Evolutionary conservation across 371 early-diverging fungal genomes (phyloP).

Genomic region (Conidiobolus incongruus): DNA sequence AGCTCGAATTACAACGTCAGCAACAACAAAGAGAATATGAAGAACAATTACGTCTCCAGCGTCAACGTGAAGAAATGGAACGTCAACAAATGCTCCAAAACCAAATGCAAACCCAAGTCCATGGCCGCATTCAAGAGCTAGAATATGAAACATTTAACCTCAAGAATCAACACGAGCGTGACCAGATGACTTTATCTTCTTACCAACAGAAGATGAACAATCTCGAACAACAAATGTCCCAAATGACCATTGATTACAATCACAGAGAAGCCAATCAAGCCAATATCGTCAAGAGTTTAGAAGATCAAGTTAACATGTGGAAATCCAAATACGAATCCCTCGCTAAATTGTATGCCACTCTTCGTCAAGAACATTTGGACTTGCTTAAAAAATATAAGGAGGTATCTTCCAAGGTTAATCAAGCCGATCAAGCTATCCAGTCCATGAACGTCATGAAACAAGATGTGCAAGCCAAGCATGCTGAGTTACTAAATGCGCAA

Average conservation of each 20-base stretch:
- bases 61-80: constrained; percentile 28
- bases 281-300: constrained; percentile 45
- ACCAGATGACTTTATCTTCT: constrained; percentile 59
- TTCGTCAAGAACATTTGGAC: constrained; percentile 90
- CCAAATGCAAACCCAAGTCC: constrained; percentile 47
- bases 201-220: constrained; percentile 36
- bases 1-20: constrained; percentile 27
- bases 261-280: constrained; percentile 48
- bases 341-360: constrained; percentile 83
- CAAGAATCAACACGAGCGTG: constrained; percentile 56
- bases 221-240: constrained; percentile 60
- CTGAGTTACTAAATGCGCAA: constrained; percentile 59
- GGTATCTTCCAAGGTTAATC: constrained; percentile 55
- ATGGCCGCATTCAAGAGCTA: constrained; percentile 47
- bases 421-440: constrained; percentile 46
- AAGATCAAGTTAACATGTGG: constrained; percentile 62
- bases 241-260: constrained; percentile 36
- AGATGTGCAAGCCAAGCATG: constrained; percentile 54
- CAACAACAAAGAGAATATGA: constrained; percentile 41
- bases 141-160: constrained; percentile 54
- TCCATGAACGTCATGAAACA: constrained; percentile 53
- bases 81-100: constrained; percentile 40
- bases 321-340: constrained; percentile 79
- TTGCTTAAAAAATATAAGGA: constrained; percentile 67
- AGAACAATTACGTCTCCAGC: constrained; percentile 16